phyloP scores from a whole-genome alignment of 2,329 filamentous ascomycete genomes.

The Venturiaceae sp. region DNA sequence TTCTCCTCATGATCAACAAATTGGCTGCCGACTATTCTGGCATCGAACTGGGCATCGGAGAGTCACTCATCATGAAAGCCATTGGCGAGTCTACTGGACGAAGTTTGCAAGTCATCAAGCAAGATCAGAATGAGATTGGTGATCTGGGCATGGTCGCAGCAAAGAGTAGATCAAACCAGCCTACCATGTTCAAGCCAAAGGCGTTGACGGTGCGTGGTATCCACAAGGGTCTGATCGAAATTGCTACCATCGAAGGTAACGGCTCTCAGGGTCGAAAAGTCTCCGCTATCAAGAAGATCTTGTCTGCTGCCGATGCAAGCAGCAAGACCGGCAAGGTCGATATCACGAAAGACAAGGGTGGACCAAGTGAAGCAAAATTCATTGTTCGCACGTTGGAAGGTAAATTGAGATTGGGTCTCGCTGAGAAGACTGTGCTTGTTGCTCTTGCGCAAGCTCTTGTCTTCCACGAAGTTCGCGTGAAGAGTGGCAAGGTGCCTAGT shows the following conservation, averaged over 20 bases:
- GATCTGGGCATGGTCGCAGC: constrained; percentile 91
- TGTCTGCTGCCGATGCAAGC: constrained; percentile 79
- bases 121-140: constrained; percentile 91
- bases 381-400: constrained; percentile 89
- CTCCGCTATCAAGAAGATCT: constrained; percentile 86
- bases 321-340: constrained; percentile 49
- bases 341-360: constrained; percentile 85
- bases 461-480: constrained; percentile 65
- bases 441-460: constrained; percentile 84
- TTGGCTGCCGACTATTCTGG: constrained; percentile 93
- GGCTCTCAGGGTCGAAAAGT: constrained; percentile 88
- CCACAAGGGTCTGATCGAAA: constrained; percentile 76
- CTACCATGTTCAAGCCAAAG: constrained; percentile 98
- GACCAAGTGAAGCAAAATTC: constrained; percentile 89
- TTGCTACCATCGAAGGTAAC: constrained; percentile 78
- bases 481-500: constrained; percentile 58
- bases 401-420: constrained; percentile 82
- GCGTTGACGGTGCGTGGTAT: constrained; percentile 78
- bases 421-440: constrained; percentile 85
- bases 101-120: constrained; percentile 80
- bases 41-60: constrained; percentile 95
- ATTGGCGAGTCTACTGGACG: constrained; percentile 92
- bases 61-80: constrained; percentile 97
- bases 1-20: constrained; percentile 96
- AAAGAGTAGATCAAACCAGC: constrained; percentile 89